Conservation (phyloP, 2,329 filamentous ascomycete genomes). For the Penicillium polonicum region DNA sequence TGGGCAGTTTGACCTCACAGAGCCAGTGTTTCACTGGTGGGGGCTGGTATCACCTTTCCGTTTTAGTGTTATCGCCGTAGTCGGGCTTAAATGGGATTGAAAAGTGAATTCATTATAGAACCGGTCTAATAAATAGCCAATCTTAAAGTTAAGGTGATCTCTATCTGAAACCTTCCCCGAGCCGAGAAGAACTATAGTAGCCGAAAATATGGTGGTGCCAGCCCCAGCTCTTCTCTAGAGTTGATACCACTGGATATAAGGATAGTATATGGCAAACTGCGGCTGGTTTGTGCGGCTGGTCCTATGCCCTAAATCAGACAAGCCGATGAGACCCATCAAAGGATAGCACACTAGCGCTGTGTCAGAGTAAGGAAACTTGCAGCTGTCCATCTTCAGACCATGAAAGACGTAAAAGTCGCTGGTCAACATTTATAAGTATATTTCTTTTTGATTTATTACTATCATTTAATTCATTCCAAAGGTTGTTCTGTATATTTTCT, state of each 20-base stretch:
- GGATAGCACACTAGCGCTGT: neutral
- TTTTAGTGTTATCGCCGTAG: neutral
- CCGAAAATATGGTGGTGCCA: neutral
- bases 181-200: neutral
- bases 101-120: neutral
- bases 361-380: neutral
- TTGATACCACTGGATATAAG: neutral
- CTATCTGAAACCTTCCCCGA: neutral
- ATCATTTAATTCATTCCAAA: neutral
- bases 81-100: neutral
- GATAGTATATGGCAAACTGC: neutral
- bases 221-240: neutral
- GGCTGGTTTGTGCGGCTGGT: neutral
- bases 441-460: neutral
- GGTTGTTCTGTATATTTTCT: neutral
- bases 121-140: neutral
- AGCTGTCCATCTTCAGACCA: neutral
- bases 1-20: neutral
- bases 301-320: neutral
- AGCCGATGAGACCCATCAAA: neutral
- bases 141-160: neutral
- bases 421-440: neutral
- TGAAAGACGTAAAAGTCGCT: neutral
- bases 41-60: neutral
- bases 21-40: constrained; percentile 16